Evolutionary conservation across 2,329 filamentous ascomycete species (phyloP), one percentile per base, ranked within the genome.

Genomic region (Penicillium sp.): DNA sequence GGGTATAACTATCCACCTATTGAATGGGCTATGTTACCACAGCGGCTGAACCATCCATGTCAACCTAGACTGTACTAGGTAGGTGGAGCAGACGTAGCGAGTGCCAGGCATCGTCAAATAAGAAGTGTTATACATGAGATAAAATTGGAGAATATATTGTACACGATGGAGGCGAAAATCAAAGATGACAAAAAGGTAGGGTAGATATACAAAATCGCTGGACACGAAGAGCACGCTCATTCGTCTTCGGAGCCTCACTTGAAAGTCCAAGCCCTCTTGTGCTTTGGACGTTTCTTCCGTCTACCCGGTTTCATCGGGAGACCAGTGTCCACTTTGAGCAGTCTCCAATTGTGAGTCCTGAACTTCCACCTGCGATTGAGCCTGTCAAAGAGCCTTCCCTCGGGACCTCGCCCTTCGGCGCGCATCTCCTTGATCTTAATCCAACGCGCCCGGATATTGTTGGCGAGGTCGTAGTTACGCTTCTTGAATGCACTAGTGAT

Each of bases 381-480:
- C 41, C 29, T 44, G 41, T 49, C 28, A 13, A 45, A 49, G 14
- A 45, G 25, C 19, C 33, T 28, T 29, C 41, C 34, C 28, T 45
- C 34, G 12, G 19, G 34, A 12, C 16, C 22, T 10, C 3, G 18
- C 25, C 19, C 37, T 9, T 14, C 33, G 33, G 22, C 10, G 5
- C 37, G 4, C 18, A 6, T 4, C n/a, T n/a, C 2, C n/a, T 30
- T 19, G 25, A 33, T 5, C 19, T n/a, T 41, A 11, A 3, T 6
- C 16, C 27, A 14, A 22, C 31, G 31, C 30, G 25, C 25, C 10
- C 18, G 5, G 10, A 37, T 14, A 13, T 14, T 16, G 0, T 37
- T 5, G 27, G 28, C 33, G 9, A 3, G 27, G 13, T 7, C 2
- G 3, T n/a, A 3, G n/a, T 48, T 2, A 1, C 16, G 19, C 2